Conservation (phyloP, 2,329 filamentous ascomycete genomes). For the Acephala macrosclerotiorum region DNA sequence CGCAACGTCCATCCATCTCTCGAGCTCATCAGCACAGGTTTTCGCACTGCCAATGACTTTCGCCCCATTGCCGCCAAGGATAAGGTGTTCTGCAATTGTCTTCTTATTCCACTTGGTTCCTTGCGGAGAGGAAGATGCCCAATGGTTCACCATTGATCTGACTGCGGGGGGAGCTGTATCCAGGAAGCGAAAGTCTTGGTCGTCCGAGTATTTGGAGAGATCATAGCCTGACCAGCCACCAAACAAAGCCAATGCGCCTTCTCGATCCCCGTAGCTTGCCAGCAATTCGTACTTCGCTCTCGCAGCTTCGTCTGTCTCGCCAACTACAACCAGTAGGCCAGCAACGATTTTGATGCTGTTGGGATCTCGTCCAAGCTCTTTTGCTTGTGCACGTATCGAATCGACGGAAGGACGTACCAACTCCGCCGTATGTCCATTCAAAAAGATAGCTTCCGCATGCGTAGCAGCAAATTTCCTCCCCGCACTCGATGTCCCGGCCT, state of each 20-base stretch:
- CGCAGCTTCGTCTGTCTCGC: conserved; percentile 70
- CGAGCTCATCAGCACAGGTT: conserved; percentile 37
- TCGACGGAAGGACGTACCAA: conserved; percentile 68
- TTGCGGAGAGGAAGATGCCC: conserved; percentile 49
- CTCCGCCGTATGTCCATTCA: conserved; percentile 68
- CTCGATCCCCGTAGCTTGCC: conserved; percentile 65
- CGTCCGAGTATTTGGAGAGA: conserved; percentile 64
- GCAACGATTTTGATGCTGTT: conserved; percentile 72
- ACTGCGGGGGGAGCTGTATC: conserved; percentile 52
- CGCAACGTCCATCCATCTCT: conserved; percentile 37
- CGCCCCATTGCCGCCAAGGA: conserved; percentile 37
- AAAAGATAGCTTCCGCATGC: conserved; percentile 76
- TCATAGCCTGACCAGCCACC: conserved; percentile 79
- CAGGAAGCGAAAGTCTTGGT: conserved; percentile 65
- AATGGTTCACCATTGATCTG: conserved; percentile 56
- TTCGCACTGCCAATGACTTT: conserved; percentile 37
- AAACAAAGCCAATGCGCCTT: conserved; percentile 74
- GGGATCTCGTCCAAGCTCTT: conserved; percentile 62
- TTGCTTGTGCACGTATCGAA: conserved; percentile 63
- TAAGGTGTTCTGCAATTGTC: conserved; percentile 39
- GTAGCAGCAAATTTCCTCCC: conserved; percentile 73
- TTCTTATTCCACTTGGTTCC: conserved; percentile 45
- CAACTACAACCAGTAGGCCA: conserved; percentile 70
- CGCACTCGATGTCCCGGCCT: conserved; percentile 72
- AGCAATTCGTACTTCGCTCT: conserved; percentile 68